These are phyloP conservation scores for Ogataea hybrid DNA, from an alignment of 1,139 yeast species.

Conservation along the genomic window DNA sequence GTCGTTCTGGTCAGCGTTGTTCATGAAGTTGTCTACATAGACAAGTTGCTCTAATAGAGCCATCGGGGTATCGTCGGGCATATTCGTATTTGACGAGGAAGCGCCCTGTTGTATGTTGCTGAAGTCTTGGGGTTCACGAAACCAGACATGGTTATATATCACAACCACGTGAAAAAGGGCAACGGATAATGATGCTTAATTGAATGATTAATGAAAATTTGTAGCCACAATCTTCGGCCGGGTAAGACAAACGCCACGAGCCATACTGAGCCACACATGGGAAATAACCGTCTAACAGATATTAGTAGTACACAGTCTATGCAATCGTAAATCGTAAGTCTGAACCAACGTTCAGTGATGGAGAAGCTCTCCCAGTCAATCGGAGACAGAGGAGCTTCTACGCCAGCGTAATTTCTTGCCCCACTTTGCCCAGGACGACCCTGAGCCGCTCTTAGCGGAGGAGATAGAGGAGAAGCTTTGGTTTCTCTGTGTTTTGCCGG, in stretches of 20 bases:
- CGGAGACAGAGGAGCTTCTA: conserved; percentile 16
- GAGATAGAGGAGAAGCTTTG: conserved; percentile 17
- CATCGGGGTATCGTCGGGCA: conserved; percentile 49
- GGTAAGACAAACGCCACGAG: conserved; percentile 1
- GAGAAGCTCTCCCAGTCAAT: conserved; percentile 8
- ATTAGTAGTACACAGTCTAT: conserved; percentile 2
- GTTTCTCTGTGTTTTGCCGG: conserved; percentile 8
- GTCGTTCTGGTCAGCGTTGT: conserved; percentile 33
- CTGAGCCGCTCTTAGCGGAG: conserved; percentile 11
- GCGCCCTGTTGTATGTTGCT: conserved; percentile 2
- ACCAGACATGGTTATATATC: conserved; percentile 5
- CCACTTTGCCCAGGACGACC: conserved; percentile 29
- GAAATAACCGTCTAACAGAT: background rate
- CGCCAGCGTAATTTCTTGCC: conserved; percentile 33
- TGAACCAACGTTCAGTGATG: conserved; percentile 9
- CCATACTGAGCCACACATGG: background rate
- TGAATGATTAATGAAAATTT: conserved; percentile 1
- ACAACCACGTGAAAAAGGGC: conserved; percentile 1
- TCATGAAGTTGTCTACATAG: conserved; percentile 70
- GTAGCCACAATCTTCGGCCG: conserved; percentile 2
- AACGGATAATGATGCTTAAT: conserved; percentile 1
- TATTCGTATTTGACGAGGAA: background rate
- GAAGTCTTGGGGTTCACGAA: conserved; percentile 3
- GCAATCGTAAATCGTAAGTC: conserved; percentile 7
- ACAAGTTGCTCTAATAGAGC: conserved; percentile 74